phyloP scores from a whole-genome alignment of 257 asterid genomes.

The Osmanthus fragrans region DNA sequence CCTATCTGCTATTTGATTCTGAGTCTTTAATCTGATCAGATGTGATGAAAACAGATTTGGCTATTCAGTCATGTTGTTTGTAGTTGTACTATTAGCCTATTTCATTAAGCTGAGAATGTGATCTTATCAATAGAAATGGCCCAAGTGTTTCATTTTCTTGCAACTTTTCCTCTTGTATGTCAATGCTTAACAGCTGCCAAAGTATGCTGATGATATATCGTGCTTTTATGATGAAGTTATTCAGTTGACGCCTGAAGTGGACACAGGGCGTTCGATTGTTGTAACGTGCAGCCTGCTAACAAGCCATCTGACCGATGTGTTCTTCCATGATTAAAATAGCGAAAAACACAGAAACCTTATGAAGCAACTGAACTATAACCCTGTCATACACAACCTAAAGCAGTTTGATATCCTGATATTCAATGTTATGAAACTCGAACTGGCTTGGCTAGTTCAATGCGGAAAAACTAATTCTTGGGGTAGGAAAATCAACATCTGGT shows the following conservation, averaged over 20 bases:
- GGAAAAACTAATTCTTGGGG: too few relatives aligned
- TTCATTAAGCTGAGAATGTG: slow-evolving; percentile 20
- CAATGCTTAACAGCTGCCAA: neutral
- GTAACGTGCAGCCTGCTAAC: neutral
- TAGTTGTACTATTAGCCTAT: slow-evolving; percentile 16
- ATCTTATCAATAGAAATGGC: neutral
- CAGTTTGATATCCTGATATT: neutral
- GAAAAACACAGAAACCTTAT: neutral
- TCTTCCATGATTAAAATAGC: neutral
- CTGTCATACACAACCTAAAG: neutral
- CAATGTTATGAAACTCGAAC: neutral
- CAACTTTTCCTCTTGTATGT: slow-evolving; percentile 14
- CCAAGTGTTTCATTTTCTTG: neutral
- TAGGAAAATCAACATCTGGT: too few relatives aligned
- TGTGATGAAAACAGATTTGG: slow-evolving; percentile 9
- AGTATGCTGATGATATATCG: slow-evolving; percentile 2
- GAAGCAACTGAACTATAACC: neutral
- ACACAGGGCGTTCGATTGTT: neutral
- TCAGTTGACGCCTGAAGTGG: neutral
- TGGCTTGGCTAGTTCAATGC: neutral
- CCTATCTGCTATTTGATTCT: slow-evolving; percentile 17
- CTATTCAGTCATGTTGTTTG: slow-evolving; percentile 18
- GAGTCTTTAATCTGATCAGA: neutral
- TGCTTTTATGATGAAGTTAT: neutral
- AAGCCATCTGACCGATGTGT: neutral